Base-by-base conservation (phyloP, 352 stramenopile species). In the Phytophthora cryptogea region DNA sequence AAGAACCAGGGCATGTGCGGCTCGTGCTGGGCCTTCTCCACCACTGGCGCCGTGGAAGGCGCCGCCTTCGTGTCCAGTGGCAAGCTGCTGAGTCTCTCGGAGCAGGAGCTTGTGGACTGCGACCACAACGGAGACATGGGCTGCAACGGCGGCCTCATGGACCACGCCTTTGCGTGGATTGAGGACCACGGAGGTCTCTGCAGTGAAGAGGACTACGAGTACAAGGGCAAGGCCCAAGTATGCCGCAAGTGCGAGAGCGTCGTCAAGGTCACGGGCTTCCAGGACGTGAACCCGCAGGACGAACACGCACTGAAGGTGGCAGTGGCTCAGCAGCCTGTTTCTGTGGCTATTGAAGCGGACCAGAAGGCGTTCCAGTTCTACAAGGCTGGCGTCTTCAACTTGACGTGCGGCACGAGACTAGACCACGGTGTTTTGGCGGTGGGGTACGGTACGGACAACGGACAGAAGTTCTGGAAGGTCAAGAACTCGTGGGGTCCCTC, bases 71-170 rank as follows among this genome's bases (percentile, higher is more conserved):
- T 99, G 17, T 76, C 97, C 14, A 98, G 72, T 40, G 89, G 90
- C 32, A 88, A 94, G 58, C 85, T 99, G 2, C 55, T 90, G 4
- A 89, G 75, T 42, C 76, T 99, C 20, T 99, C 94, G 35, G 97
- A 99, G 75, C 97, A 99, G 76, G 86, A 99, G 60, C 89, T 99
- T 17, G 88, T 99, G 39, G 95, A 98, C 79, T 99, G 97, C 64
- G 96, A 99, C 68, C 51, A 94, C 60, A 91, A 92, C 63, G 86
- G 90, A 48, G 94, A 99, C 80, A 88, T 97, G 71, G 97, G 96
- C 54, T 99, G 97, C 83, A 96, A 95, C 59, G 97, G 97, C 26
- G 97, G 97, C 27, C 72, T 99, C 11, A 99, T 99, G 96, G 95
- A 98, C 76, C 96, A 98, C 66, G 96, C 96, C 8, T 99, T 99